Percentiles rank a stretch among this genome's conserved stretches.
Evolutionary conservation across 2,329 filamentous ascomycete species (phyloP).

Genomic region (Fusarium subtropicale): DNA sequence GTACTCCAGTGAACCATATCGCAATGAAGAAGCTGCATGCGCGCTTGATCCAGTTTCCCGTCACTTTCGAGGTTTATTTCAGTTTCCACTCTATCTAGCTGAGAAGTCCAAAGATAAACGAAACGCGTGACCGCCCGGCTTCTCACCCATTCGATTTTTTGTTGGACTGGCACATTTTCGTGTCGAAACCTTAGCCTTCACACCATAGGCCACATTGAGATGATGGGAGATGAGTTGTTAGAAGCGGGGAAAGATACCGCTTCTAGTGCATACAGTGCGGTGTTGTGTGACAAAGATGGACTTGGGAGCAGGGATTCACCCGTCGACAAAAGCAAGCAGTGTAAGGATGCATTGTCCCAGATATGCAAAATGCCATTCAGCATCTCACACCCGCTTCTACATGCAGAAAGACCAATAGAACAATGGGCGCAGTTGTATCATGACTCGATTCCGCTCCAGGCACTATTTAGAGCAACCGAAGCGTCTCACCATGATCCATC

Average conservation of each 20-base stretch:
- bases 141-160: background rate
- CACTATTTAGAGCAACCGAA: background rate
- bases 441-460: constrained; percentile 9
- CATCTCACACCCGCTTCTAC: constrained; percentile 1
- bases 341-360: constrained; percentile 24
- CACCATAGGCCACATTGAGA: constrained; percentile 11
- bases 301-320: constrained; percentile 1
- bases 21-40: constrained; percentile 15
- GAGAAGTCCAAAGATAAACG: background rate
- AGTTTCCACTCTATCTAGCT: background rate
- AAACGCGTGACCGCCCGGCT: constrained; percentile 4
- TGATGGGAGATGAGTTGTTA: constrained; percentile 9
- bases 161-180: background rate
- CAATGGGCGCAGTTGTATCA: constrained; percentile 16
- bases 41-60: background rate
- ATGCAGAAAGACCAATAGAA: constrained; percentile 27
- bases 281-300: constrained; percentile 1
- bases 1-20: constrained; percentile 14
- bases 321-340: constrained; percentile 30
- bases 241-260: constrained; percentile 35
- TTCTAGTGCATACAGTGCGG: constrained; percentile 37
- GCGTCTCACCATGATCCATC: constrained; percentile 25
- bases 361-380: constrained; percentile 34
- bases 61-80: constrained; percentile 6
- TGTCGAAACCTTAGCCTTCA: constrained; percentile 33